Percentiles rank a stretch among this genome's conserved stretches.
These are phyloP conservation scores for Acer campestre DNA, from an alignment of 345 rosid species.

Conservation along the genomic window DNA sequence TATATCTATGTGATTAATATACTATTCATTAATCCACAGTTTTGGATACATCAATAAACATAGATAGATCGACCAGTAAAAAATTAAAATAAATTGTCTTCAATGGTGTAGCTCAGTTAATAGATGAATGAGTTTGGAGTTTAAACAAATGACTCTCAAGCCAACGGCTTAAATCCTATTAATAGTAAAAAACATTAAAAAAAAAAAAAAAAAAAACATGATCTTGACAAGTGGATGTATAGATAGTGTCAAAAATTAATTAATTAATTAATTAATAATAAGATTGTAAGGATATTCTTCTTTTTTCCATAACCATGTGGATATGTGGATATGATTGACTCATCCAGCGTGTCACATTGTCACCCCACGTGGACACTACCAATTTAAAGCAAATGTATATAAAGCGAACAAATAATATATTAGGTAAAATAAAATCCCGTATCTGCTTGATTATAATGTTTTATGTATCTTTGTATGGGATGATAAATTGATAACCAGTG, in stretches of 20 bases:
- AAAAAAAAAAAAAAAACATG: too few species aligned
- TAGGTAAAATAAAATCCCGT: too few species aligned
- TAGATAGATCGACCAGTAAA: background rate
- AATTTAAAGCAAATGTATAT: background rate
- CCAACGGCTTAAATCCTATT: too few species aligned
- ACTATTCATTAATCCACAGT: too few species aligned
- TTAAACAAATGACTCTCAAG: too few species aligned
- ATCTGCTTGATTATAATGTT: background rate
- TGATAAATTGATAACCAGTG: background rate
- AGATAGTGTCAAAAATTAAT: too few species aligned
- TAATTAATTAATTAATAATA: background rate
- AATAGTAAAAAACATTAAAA: too few species aligned
- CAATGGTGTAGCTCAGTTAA: fast-evolving
- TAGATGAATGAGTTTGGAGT: too few species aligned
- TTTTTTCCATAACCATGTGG: background rate
- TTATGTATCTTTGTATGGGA: background rate
- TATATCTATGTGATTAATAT: too few species aligned
- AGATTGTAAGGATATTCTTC: conserved; percentile 1
- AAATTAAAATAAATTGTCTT: too few species aligned
- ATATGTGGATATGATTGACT: conserved; percentile 5
- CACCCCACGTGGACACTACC: background rate
- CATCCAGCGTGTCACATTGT: background rate
- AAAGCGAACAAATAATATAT: background rate
- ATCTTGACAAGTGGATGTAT: too few species aligned
- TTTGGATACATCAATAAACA: background rate